Evolutionary conservation across 139 green algal genomes (phyloP).

Genomic region (Monoraphidium neglectum): DNA sequence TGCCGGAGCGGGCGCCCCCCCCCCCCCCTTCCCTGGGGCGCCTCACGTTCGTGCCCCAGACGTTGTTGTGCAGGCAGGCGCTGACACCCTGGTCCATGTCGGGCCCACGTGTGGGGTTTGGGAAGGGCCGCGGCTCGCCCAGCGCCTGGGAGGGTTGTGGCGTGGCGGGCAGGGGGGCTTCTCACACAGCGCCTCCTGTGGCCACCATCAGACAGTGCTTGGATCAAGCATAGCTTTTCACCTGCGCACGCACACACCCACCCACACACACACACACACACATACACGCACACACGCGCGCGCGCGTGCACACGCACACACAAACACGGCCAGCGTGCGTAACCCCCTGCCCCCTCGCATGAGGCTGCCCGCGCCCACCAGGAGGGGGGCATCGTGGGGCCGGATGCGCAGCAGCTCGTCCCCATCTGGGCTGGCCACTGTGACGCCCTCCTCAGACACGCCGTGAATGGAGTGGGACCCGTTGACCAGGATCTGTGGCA

Average conservation of each 20-base stretch:
- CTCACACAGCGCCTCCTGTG: too few relatives aligned
- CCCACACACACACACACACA: too few relatives aligned
- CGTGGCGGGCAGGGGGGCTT: too few relatives aligned
- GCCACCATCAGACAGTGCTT: too few relatives aligned
- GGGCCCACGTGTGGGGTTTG: constrained; percentile 19
- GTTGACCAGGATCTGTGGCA: constrained; percentile 42
- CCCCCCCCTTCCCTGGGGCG: neutral
- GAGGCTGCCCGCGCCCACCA: constrained; percentile 11
- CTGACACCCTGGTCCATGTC: constrained; percentile 51
- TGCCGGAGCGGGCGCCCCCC: neutral
- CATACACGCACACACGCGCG: too few relatives aligned
- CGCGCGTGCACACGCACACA: too few relatives aligned
- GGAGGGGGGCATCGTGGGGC: constrained; percentile 44
- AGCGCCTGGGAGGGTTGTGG: constrained; percentile 4
- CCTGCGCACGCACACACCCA: too few relatives aligned
- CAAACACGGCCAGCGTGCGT: too few relatives aligned
- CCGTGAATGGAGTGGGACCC: constrained; percentile 60
- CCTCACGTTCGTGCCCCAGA: constrained; percentile 41
- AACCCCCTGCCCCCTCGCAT: too few relatives aligned
- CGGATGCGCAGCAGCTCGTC: constrained; percentile 27
- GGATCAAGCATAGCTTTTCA: too few relatives aligned
- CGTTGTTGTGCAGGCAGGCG: constrained; percentile 51
- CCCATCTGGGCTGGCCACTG: constrained; percentile 16
- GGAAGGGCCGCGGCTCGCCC: constrained; percentile 44
- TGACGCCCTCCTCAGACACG: constrained; percentile 46